Conservation (phyloP, 2,329 filamentous ascomycete species). For the Cryphonectria japonica region DNA sequence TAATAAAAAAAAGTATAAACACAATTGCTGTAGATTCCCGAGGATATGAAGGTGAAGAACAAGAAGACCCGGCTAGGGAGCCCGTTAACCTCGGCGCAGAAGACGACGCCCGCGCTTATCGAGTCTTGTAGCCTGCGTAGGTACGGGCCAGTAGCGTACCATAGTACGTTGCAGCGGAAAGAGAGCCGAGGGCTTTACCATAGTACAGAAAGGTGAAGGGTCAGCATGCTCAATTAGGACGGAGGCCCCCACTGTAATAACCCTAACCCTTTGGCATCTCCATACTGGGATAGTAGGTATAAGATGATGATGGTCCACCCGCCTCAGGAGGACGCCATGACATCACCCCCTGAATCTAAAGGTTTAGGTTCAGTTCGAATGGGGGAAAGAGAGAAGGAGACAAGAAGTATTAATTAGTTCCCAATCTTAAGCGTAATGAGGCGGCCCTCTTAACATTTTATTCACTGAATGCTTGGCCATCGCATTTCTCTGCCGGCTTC, state of each 20-base stretch:
- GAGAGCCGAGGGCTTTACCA: not conserved
- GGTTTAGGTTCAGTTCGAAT: not conserved
- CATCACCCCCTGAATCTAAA: conserved; percentile 4
- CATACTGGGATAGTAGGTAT: not conserved
- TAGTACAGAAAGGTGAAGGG: not conserved
- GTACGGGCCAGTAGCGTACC: no score
- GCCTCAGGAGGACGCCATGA: conserved; percentile 14
- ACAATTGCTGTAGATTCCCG: not conserved
- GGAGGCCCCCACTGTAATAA: no score
- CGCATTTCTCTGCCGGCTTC: not conserved
- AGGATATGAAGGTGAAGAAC: not conserved
- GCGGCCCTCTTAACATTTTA: not conserved
- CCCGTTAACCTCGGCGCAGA: conserved; percentile 3
- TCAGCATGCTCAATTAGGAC: no score
- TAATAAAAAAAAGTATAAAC: no score
- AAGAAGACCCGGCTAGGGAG: not conserved
- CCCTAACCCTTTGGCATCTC: not conserved
- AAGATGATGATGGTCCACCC: not conserved
- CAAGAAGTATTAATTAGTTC: not conserved
- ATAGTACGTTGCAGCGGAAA: not conserved
- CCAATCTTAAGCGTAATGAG: conserved; percentile 19
- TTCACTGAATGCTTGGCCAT: not conserved
- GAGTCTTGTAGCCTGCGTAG: no score
- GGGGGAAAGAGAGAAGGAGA: not conserved
- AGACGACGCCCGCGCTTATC: not conserved